phyloP scores from a whole-genome alignment of 1,284 basidiomycete species.

The Apiotrichum veenhuisii region DNA sequence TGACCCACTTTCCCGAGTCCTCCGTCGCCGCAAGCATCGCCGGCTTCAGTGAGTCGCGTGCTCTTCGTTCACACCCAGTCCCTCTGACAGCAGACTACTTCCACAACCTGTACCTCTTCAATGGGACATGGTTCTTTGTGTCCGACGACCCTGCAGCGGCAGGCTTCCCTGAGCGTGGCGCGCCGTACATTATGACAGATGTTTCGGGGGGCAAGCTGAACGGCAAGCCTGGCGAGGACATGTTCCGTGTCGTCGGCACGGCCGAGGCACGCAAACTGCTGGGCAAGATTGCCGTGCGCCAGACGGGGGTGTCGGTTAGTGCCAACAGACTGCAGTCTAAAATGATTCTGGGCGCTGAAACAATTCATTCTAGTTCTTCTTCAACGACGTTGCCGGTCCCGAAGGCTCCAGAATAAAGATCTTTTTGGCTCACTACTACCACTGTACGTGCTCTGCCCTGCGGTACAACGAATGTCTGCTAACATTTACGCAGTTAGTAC shows the following conservation, averaged over 20 bases:
- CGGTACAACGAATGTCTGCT: neutral
- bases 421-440: slow-evolving; percentile 34
- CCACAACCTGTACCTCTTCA: slow-evolving; percentile 55
- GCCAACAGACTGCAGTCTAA: too few relatives aligned
- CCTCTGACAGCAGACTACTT: slow-evolving; percentile 47
- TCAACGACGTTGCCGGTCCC: too few relatives aligned
- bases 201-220: slow-evolving; percentile 1
- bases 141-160: slow-evolving; percentile 25
- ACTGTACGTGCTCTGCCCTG: slow-evolving; percentile 22
- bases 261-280: slow-evolving; percentile 10
- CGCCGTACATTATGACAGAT: slow-evolving; percentile 4
- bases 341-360: neutral
- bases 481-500: slow-evolving; percentile 19
- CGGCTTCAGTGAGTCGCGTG: slow-evolving; percentile 25
- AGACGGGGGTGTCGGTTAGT: slow-evolving; percentile 24
- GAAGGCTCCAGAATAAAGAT: too few relatives aligned
- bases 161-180: slow-evolving; percentile 24
- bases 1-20: slow-evolving; percentile 16
- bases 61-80: neutral
- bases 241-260: neutral
- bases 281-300: slow-evolving; percentile 22
- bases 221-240: neutral
- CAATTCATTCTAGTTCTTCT: slow-evolving; percentile 14
- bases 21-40: slow-evolving; percentile 20
- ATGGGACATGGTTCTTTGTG: slow-evolving; percentile 37